phyloP scores from a whole-genome alignment of 1,284 basidiomycete genomes.

The Gomphus sp. region DNA sequence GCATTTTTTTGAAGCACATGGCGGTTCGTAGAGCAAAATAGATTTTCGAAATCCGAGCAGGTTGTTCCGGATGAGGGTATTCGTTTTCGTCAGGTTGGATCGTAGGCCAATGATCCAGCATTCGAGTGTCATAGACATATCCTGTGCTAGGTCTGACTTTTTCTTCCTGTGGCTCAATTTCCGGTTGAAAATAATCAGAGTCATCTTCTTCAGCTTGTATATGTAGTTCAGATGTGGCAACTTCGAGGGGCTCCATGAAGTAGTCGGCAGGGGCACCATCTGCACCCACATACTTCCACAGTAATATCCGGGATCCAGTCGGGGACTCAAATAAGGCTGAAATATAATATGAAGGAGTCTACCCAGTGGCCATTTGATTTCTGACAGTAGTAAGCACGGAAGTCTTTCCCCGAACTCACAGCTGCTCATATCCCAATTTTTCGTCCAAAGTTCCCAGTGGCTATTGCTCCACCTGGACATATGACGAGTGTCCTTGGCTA shows the following conservation, averaged over 20 bases:
- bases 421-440: too few relatives aligned
- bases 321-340: too few relatives aligned
- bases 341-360: too few relatives aligned
- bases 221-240: background rate
- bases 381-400: too few relatives aligned
- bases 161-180: background rate
- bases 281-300: too few relatives aligned
- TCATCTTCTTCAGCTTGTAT: background rate
- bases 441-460: too few relatives aligned
- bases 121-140: constrained; percentile 80
- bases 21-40: constrained; percentile 54
- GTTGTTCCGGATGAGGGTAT: constrained; percentile 77
- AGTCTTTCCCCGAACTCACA: too few relatives aligned
- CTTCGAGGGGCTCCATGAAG: background rate
- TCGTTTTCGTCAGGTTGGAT: constrained; percentile 32
- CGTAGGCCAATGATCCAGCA: constrained; percentile 68
- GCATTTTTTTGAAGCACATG: constrained; percentile 68
- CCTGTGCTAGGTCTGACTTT: constrained; percentile 33
- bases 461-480: too few relatives aligned
- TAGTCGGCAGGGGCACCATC: too few relatives aligned
- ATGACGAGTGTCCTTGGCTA: too few relatives aligned
- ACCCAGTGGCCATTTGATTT: too few relatives aligned
- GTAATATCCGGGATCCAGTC: too few relatives aligned
- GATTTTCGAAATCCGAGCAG: constrained; percentile 79
- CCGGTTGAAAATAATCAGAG: background rate